phyloP scores from a whole-genome alignment of 2,329 filamentous ascomycete species.

The Microcera coccophila region DNA sequence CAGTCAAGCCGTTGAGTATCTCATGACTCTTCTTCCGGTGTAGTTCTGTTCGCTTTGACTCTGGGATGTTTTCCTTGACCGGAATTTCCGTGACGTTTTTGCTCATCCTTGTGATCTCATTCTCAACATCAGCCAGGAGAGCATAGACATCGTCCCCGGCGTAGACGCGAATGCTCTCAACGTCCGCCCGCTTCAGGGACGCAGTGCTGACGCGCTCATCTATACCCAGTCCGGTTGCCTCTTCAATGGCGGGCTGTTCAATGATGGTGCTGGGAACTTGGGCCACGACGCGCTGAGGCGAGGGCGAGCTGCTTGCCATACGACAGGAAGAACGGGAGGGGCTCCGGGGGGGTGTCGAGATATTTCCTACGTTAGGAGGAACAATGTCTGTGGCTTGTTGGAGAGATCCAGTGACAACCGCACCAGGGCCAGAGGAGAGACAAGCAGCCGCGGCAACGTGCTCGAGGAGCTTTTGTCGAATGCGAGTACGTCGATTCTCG shows the following conservation, averaged over 20 bases:
- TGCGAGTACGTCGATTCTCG: conserved; percentile 69
- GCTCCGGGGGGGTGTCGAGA: conserved; percentile 57
- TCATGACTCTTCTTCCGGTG: conserved; percentile 52
- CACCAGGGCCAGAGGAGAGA: conserved; percentile 35
- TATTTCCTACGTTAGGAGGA: conserved; percentile 38
- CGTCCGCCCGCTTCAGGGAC: conserved; percentile 37
- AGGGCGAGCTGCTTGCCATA: conserved; percentile 39
- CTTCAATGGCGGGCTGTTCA: conserved; percentile 47
- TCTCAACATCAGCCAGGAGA: conserved; percentile 63
- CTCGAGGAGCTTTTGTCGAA: conserved; percentile 76
- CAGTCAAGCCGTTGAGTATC: conserved; percentile 39
- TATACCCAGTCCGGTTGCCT: conserved; percentile 29
- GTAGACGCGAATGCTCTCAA: conserved; percentile 66
- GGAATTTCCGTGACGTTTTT: conserved; percentile 13
- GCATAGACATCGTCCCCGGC: conserved; percentile 64
- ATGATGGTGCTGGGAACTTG: conserved; percentile 55
- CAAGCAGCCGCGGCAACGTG: conserved; percentile 71
- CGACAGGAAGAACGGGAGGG: conserved; percentile 39
- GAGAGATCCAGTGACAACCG: conserved; percentile 37
- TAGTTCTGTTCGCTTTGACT: conserved; percentile 35
- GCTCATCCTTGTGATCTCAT: conserved; percentile 38
- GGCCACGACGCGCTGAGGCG: conserved; percentile 49
- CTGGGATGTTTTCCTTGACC: conserved; percentile 14
- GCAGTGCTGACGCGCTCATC: conserved; percentile 24
- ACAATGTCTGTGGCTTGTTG: conserved; percentile 40